phyloP scores from a whole-genome alignment of 805 yeast genomes.

The Candida lessepsii region DNA sequence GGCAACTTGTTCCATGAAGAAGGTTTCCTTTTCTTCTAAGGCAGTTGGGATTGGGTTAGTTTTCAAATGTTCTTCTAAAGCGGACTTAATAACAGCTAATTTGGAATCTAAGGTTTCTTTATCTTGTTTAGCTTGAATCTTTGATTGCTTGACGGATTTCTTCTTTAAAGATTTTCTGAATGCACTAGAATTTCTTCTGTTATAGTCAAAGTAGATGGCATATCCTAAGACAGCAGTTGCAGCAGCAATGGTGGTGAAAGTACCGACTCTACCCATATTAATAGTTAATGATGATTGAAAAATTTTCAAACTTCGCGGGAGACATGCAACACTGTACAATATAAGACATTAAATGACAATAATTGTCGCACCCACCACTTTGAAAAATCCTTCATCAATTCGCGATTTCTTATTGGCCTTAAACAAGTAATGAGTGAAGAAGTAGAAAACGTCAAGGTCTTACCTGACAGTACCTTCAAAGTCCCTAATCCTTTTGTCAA shows the following conservation, averaged over 20 bases:
- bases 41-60: conserved; percentile 75
- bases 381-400: background rate
- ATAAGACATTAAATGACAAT: background rate
- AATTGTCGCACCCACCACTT: too few species aligned
- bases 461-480: conserved; percentile 40
- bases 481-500: conserved; percentile 44
- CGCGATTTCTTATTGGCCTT: conserved; percentile 4
- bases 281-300: background rate
- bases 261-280: conserved; percentile 13
- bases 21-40: conserved; percentile 66
- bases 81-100: conserved; percentile 57
- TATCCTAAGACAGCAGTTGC: conserved; percentile 66
- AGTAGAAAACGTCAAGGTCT: conserved; percentile 5
- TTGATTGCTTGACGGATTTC: conserved; percentile 59
- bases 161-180: conserved; percentile 78
- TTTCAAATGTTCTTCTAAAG: conserved; percentile 61
- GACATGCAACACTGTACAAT: too few species aligned
- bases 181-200: conserved; percentile 76
- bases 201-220: conserved; percentile 87
- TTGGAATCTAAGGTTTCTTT: conserved; percentile 60
- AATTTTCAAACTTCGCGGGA: conserved; percentile 8
- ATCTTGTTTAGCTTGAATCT: conserved; percentile 52
- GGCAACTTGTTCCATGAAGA: conserved; percentile 81
- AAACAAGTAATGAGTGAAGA: background rate
- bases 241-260: conserved; percentile 36